These are phyloP conservation scores for Parachaetomium inaequale DNA, from an alignment of 495 filamentous ascomycete genomes.

Conservation along the genomic window DNA sequence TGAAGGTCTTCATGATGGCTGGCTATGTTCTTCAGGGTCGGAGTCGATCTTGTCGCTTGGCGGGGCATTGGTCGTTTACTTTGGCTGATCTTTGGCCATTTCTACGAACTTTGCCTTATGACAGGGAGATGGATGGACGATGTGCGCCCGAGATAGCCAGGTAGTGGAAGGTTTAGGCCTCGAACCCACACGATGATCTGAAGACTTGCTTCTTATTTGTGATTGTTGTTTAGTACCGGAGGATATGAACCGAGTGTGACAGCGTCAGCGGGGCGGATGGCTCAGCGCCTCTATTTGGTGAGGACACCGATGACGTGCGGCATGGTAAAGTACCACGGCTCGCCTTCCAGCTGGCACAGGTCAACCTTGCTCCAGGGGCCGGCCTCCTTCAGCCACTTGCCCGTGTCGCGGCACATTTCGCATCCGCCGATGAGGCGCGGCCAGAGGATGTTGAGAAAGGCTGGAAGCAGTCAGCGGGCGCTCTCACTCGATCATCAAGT, in stretches of 20 bases:
- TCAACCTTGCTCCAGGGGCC: conserved; percentile 57
- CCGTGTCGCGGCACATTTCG: conserved; percentile 54
- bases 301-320: conserved; percentile 45
- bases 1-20: conserved; percentile 1
- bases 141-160: conserved; percentile 5
- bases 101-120: conserved; percentile 1
- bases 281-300: conserved; percentile 17
- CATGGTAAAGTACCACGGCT: conserved; percentile 46
- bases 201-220: not conserved
- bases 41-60: not conserved
- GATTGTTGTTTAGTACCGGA: not conserved
- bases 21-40: conserved; percentile 9
- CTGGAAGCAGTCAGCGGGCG: conserved; percentile 16
- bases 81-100: conserved; percentile 13
- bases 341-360: conserved; percentile 42
- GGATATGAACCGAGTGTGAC: not conserved
- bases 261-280: not conserved
- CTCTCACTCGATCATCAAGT: not conserved
- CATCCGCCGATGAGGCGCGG: conserved; percentile 59
- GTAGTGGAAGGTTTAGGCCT: not conserved
- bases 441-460: conserved; percentile 47
- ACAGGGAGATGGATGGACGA: not conserved
- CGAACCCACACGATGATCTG: conserved; percentile 3
- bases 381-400: conserved; percentile 46
- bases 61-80: not conserved